Conservation (phyloP, 2,329 filamentous ascomycete species). For the Bipolaris cookei region DNA sequence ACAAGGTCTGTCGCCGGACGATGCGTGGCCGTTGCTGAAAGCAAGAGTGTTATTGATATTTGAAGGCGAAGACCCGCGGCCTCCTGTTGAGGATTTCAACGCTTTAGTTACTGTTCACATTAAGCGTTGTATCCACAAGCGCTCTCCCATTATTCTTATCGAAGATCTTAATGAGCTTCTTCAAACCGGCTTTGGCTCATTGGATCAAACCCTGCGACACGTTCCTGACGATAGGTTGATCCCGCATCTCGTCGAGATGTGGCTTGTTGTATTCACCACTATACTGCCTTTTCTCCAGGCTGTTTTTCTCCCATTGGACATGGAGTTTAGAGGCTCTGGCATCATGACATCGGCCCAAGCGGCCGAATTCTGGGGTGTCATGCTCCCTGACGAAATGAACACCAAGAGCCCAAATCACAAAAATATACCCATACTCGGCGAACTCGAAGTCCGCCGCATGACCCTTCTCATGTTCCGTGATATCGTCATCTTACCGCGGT, state of each 20-base stretch:
- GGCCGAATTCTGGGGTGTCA: constrained; percentile 86
- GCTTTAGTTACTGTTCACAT: constrained; percentile 79
- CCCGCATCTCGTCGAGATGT: constrained; percentile 87
- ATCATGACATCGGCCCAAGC: constrained; percentile 81
- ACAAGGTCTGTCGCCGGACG: constrained; percentile 63
- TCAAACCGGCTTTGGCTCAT: constrained; percentile 79
- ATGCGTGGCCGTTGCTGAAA: constrained; percentile 82
- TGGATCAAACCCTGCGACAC: constrained; percentile 81
- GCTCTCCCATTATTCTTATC: constrained; percentile 72
- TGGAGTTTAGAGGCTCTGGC: constrained; percentile 88
- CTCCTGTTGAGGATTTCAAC: constrained; percentile 86
- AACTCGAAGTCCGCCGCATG: constrained; percentile 85
- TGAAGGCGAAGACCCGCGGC: constrained; percentile 77
- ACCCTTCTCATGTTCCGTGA: constrained; percentile 90
- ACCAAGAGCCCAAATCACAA: constrained; percentile 52
- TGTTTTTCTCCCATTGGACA: constrained; percentile 89
- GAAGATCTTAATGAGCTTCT: constrained; percentile 79
- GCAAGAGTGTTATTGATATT: constrained; percentile 79
- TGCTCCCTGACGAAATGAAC: constrained; percentile 58
- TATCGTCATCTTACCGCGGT: constrained; percentile 83
- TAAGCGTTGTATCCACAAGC: constrained; percentile 75
- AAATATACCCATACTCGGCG: constrained; percentile 55
- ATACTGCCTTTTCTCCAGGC: constrained; percentile 94
- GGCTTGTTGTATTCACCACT: constrained; percentile 89
- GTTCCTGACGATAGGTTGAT: constrained; percentile 88